A percentile compares a stretch with the other conserved stretches of the same genome.
phyloP scores from a whole-genome alignment of 2,329 filamentous ascomycete genomes.

The Trichoderma afroharzianum region DNA sequence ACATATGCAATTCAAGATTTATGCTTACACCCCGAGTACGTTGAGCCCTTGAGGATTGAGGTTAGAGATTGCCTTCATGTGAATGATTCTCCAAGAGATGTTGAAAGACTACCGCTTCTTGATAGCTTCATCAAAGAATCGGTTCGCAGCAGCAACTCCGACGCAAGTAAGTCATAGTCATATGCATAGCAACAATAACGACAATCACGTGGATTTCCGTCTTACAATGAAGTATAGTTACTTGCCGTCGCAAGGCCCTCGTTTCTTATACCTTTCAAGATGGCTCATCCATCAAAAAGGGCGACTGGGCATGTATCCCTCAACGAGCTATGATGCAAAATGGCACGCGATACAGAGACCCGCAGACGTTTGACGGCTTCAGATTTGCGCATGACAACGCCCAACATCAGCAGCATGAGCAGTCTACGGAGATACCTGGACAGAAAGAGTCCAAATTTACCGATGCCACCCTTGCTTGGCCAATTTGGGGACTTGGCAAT shows the following conservation, averaged over 20 bases:
- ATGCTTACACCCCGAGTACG: background rate
- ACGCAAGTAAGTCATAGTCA: conserved; percentile 1
- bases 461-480: background rate
- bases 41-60: background rate
- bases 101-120: conserved; percentile 9
- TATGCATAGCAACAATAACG: too few relatives aligned
- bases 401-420: background rate
- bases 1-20: conserved; percentile 6
- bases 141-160: background rate
- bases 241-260: conserved; percentile 6
- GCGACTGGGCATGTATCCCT: conserved; percentile 1
- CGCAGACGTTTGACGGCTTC: conserved; percentile 12
- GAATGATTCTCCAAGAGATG: background rate
- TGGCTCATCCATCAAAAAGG: background rate
- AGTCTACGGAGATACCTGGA: background rate
- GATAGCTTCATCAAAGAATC: conserved; percentile 20
- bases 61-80: background rate
- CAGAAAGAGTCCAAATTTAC: background rate
- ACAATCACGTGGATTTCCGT: too few relatives aligned
- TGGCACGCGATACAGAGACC: background rate
- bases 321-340: conserved; percentile 10
- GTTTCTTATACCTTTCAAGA: background rate
- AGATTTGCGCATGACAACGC: conserved; percentile 4
- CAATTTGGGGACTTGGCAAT: background rate
- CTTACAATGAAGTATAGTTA: background rate